Percentiles rank a stretch among this genome's conserved stretches.
Conservation (phyloP, 805 yeast genomes). For the Barnettozyma vustinii region DNA sequence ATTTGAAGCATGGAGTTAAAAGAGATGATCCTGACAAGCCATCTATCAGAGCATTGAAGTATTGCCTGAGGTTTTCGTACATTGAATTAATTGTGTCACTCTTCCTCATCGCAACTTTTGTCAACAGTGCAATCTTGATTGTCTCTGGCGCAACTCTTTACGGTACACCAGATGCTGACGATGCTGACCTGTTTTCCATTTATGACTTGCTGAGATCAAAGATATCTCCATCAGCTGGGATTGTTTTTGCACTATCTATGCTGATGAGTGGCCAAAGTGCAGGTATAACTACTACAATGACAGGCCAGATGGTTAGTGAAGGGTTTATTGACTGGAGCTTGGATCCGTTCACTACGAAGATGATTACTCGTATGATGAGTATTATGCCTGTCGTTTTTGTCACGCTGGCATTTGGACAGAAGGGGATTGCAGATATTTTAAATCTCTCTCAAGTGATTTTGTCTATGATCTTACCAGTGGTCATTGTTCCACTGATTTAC, state of each 20-base stretch:
- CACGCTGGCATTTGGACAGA: slow-evolving; percentile 68
- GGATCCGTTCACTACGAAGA: slow-evolving; percentile 75
- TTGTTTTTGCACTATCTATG: slow-evolving; percentile 83
- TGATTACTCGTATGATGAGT: slow-evolving; percentile 78
- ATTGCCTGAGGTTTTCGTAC: slow-evolving; percentile 74
- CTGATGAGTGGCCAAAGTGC: slow-evolving; percentile 92
- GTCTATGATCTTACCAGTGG: slow-evolving; percentile 76
- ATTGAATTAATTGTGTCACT: slow-evolving; percentile 79
- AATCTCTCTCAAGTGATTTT: slow-evolving; percentile 82
- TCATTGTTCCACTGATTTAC: slow-evolving; percentile 80
- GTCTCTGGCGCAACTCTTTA: slow-evolving; percentile 86
- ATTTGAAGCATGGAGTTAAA: slow-evolving; percentile 46
- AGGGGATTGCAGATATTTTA: slow-evolving; percentile 69
- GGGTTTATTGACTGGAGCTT: slow-evolving; percentile 80
- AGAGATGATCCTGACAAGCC: slow-evolving; percentile 51
- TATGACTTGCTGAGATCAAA: slow-evolving; percentile 64
- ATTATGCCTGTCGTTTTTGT: slow-evolving; percentile 80
- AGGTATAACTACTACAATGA: slow-evolving; percentile 88
- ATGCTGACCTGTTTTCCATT: slow-evolving; percentile 79
- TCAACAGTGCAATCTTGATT: slow-evolving; percentile 81
- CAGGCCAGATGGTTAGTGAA: slow-evolving; percentile 91
- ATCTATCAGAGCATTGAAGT: slow-evolving; percentile 71
- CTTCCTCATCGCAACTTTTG: slow-evolving; percentile 86
- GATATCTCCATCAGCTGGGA: slow-evolving; percentile 80
- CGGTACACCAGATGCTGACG: slow-evolving; percentile 57